Evolutionary conservation across 2,329 filamentous ascomycete genomes (phyloP).

Genomic region (Nemania abortiva): DNA sequence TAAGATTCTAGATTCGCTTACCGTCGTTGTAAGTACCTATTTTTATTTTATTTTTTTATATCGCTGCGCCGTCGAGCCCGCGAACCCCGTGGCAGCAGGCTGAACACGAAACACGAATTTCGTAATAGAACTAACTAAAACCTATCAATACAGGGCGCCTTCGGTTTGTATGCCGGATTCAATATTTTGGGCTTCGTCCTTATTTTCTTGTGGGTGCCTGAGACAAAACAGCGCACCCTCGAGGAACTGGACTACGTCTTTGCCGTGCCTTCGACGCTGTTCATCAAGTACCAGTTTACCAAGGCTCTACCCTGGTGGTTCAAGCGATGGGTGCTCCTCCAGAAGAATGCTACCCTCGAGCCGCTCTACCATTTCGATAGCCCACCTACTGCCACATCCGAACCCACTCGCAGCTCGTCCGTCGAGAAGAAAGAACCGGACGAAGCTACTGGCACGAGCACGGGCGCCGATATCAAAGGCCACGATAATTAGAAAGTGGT

Average conservation of each 20-base stretch:
- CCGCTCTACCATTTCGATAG: slow-evolving; percentile 51
- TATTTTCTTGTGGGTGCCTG: slow-evolving; percentile 63
- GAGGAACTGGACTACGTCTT: slow-evolving; percentile 65
- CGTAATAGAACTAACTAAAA: slow-evolving; percentile 16
- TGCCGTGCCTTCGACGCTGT: slow-evolving; percentile 56
- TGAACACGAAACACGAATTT: too few relatives aligned
- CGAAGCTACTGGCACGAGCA: slow-evolving; percentile 16
- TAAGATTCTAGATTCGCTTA: slow-evolving; percentile 61
- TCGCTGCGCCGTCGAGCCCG: too few relatives aligned
- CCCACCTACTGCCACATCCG: slow-evolving; percentile 18
- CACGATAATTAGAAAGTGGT: neutral
- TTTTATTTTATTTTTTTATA: neutral
- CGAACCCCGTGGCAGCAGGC: too few relatives aligned
- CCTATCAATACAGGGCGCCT: slow-evolving; percentile 54
- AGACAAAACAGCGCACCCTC: slow-evolving; percentile 63
- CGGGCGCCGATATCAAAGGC: slow-evolving; percentile 16
- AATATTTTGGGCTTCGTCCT: slow-evolving; percentile 60
- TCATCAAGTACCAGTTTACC: slow-evolving; percentile 56
- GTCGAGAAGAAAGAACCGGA: slow-evolving; percentile 24
- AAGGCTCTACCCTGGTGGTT: slow-evolving; percentile 56
- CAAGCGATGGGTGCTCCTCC: slow-evolving; percentile 52
- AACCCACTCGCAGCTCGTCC: slow-evolving; percentile 21
- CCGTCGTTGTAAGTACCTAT: slow-evolving; percentile 50
- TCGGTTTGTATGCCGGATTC: slow-evolving; percentile 61
- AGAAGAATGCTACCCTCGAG: slow-evolving; percentile 47